A percentile compares a stretch with the other conserved stretches of the same genome.
Conservation (phyloP, 2,329 filamentous ascomycete genomes). For the Alternaria triticimaculans region DNA sequence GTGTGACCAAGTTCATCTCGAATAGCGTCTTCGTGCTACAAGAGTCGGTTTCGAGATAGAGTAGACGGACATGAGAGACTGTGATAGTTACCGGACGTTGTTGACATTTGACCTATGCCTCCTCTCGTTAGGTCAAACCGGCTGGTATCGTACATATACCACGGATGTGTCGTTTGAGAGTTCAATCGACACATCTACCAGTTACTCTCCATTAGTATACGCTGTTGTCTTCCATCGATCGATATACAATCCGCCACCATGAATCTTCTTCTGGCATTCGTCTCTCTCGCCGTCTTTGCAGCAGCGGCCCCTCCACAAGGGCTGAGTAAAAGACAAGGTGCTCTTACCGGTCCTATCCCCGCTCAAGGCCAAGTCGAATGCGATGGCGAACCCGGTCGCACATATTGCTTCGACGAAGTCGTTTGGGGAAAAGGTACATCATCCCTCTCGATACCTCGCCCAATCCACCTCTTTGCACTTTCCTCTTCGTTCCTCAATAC, state of each 20-base stretch:
- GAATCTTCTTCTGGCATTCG: conserved; percentile 4
- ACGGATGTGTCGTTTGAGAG: no score
- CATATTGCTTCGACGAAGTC: conserved; percentile 22
- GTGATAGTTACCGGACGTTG: background rate
- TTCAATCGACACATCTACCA: background rate
- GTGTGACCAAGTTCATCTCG: background rate
- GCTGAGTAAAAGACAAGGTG: background rate
- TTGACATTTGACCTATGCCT: no score
- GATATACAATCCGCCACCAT: background rate
- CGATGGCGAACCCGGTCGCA: conserved; percentile 3
- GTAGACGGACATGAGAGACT: no score
- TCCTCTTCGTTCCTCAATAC: background rate
- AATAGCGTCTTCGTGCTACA: background rate
- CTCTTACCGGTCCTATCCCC: background rate
- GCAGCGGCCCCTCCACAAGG: conserved; percentile 12
- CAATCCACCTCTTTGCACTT: background rate
- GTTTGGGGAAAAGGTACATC: conserved; percentile 15
- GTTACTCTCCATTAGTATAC: background rate
- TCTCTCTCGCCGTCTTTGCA: background rate
- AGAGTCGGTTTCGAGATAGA: background rate
- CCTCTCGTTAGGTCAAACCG: no score
- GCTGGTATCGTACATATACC: no score
- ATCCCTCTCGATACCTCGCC: background rate
- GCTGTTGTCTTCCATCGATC: background rate
- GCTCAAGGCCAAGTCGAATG: background rate